A percentile compares a stretch with the other conserved stretches of the same genome.
Conservation (phyloP, 257 asterid genomes). For the Fraxinus cuspidata region DNA sequence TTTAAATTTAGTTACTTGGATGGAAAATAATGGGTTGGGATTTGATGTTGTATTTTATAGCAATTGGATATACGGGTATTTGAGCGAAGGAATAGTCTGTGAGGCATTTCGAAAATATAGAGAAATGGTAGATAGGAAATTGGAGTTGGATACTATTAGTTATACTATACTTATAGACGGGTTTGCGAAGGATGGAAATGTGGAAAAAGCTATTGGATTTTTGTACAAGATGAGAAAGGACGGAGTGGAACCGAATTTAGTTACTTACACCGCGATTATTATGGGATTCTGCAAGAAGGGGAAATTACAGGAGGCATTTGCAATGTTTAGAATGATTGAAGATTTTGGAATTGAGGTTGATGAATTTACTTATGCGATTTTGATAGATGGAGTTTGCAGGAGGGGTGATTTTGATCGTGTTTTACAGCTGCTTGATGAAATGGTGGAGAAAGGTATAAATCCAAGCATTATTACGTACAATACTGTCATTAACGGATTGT, state of each 20-base stretch:
- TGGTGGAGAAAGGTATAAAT: constrained; percentile 62
- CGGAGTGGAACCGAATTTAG: constrained; percentile 65
- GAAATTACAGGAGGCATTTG: constrained; percentile 69
- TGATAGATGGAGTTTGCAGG: constrained; percentile 74
- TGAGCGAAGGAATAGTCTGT: constrained; percentile 48
- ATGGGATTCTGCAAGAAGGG: constrained; percentile 83
- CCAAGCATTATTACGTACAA: constrained; percentile 71
- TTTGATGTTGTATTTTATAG: constrained; percentile 73
- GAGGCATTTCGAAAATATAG: constrained; percentile 55
- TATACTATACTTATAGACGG: constrained; percentile 82
- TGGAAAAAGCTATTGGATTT: constrained; percentile 80
- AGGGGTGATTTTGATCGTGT: constrained; percentile 57
- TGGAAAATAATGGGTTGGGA: constrained; percentile 47
- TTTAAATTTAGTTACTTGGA: constrained; percentile 54
- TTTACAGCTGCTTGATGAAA: constrained; percentile 59
- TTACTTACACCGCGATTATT: constrained; percentile 71
- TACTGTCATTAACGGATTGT: constrained; percentile 75
- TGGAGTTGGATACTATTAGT: constrained; percentile 55
- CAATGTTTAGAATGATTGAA: constrained; percentile 55
- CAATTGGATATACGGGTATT: constrained; percentile 66
- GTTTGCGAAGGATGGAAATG: constrained; percentile 70
- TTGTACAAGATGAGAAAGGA: constrained; percentile 67
- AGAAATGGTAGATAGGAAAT: constrained; percentile 47
- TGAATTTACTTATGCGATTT: constrained; percentile 68
- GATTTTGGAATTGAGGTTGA: constrained; percentile 58